Evolutionary conservation across 148 eudicot genomes (phyloP).

Genomic region (Rhododendron vialii): DNA sequence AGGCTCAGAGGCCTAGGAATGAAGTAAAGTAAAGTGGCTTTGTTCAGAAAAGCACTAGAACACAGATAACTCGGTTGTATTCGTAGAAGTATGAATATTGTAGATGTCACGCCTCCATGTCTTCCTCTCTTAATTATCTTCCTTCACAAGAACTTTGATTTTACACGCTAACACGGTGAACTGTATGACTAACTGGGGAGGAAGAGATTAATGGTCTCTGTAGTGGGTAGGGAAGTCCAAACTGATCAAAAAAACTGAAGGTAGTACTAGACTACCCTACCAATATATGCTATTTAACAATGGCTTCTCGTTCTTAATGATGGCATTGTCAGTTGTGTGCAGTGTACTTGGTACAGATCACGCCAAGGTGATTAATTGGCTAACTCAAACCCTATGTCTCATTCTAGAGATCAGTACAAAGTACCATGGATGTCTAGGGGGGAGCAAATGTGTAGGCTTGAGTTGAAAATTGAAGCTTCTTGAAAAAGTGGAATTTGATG

Average conservation of each 20-base stretch:
- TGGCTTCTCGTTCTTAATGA: neutral
- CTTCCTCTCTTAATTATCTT: neutral
- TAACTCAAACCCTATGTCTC: neutral
- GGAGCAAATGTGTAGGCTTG: neutral
- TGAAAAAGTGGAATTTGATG: neutral
- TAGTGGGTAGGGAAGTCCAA: neutral
- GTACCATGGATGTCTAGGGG: neutral
- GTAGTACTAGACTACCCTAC: neutral
- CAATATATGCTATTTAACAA: neutral
- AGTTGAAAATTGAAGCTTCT: neutral
- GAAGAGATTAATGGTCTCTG: neutral
- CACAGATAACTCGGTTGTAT: neutral
- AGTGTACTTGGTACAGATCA: neutral
- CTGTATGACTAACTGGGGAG: neutral
- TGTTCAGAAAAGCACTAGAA: neutral
- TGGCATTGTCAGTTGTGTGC: neutral
- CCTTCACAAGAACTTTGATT: neutral
- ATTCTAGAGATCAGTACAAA: neutral
- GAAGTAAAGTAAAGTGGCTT: neutral
- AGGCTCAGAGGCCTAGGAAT: neutral
- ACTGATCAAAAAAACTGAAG: neutral
- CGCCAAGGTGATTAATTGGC: neutral
- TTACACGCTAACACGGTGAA: neutral
- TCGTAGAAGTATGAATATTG: neutral
- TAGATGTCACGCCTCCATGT: neutral